A percentile compares a stretch with the other conserved stretches of the same genome.
These are phyloP conservation scores for Daedaleopsis nitida DNA, from an alignment of 768 basidiomycete genomes.

Conservation along the genomic window DNA sequence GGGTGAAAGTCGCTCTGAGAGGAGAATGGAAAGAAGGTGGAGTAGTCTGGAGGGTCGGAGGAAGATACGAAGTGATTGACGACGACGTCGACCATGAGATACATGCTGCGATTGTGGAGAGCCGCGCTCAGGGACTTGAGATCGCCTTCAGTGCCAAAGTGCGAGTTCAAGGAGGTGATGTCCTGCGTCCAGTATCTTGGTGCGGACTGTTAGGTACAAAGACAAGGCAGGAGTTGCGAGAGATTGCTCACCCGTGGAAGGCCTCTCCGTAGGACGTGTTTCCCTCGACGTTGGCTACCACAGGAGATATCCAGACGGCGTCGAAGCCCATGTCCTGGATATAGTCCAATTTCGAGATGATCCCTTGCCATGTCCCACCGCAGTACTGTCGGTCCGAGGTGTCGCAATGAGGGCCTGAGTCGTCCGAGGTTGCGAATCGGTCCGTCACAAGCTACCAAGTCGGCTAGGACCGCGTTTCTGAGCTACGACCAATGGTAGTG, in stretches of 20 bases:
- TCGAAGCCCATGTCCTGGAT: constrained; percentile 66
- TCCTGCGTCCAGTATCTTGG: constrained; percentile 55
- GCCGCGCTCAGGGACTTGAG: constrained; percentile 49
- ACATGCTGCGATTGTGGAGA: constrained; percentile 55
- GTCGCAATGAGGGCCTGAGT: constrained; percentile 43
- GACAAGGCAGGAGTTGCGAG: not conserved
- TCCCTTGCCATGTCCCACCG: constrained; percentile 57
- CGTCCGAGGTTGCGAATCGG: constrained; percentile 55
- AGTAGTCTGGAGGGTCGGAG: constrained; percentile 22
- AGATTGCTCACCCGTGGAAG: constrained; percentile 50
- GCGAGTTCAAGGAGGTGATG: constrained; percentile 48
- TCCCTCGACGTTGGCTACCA: constrained; percentile 51
- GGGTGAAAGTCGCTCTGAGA: constrained; percentile 40
- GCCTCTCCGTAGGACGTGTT: constrained; percentile 53
- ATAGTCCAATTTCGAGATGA: constrained; percentile 59
- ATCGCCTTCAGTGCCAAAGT: constrained; percentile 55
- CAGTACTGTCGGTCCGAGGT: constrained; percentile 52
- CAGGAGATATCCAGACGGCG: constrained; percentile 60
- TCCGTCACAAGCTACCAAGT: constrained; percentile 50
- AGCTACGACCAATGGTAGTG: not conserved
- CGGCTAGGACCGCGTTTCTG: not conserved
- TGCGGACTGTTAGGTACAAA: not conserved
- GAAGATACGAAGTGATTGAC: constrained; percentile 60
- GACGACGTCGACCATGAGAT: constrained; percentile 66
- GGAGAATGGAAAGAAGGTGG: constrained; percentile 35